A percentile compares a stretch with the other conserved stretches of the same genome.
Evolutionary conservation across 1,284 basidiomycete species (phyloP).

Genomic region (Rhizoctonia solani): DNA sequence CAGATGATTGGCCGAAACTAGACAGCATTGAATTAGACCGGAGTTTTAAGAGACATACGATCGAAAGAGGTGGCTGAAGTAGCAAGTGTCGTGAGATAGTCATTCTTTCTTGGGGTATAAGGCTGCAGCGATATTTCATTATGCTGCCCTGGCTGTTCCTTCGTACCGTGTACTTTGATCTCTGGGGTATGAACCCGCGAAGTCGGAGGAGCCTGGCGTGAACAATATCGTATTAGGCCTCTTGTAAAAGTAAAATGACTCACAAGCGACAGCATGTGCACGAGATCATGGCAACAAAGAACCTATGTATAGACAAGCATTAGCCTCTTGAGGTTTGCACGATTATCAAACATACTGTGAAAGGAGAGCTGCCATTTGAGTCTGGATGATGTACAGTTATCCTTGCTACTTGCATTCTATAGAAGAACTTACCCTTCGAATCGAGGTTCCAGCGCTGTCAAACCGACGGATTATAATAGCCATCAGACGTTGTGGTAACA

Average conservation of each 20-base stretch:
- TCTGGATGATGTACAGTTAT: not conserved
- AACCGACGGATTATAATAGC: constrained; percentile 1
- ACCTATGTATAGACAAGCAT: not conserved
- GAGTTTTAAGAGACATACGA: no score
- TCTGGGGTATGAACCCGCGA: constrained; percentile 8
- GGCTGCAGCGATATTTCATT: not conserved
- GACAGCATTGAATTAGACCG: no score
- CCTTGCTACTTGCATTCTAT: not conserved
- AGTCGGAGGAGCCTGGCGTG: constrained; percentile 13
- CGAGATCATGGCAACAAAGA: constrained; percentile 8
- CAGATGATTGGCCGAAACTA: no score
- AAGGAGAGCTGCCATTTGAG: constrained; percentile 16
- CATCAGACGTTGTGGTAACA: not conserved
- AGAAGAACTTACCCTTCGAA: constrained; percentile 5
- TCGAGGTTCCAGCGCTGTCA: constrained; percentile 15
- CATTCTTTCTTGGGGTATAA: not conserved
- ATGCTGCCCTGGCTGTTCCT: not conserved
- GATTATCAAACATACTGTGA: not conserved
- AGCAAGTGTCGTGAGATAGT: not conserved
- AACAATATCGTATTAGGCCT: not conserved
- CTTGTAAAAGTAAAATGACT: not conserved
- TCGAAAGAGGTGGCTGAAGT: not conserved
- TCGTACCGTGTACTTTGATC: constrained; percentile 5
- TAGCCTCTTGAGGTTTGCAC: no score
- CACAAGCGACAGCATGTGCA: constrained; percentile 22